Percentiles rank a stretch among this genome's conserved stretches.
phyloP scores from a whole-genome alignment of 2,329 filamentous ascomycete genomes.

The Dactylonectria estremocensis region DNA sequence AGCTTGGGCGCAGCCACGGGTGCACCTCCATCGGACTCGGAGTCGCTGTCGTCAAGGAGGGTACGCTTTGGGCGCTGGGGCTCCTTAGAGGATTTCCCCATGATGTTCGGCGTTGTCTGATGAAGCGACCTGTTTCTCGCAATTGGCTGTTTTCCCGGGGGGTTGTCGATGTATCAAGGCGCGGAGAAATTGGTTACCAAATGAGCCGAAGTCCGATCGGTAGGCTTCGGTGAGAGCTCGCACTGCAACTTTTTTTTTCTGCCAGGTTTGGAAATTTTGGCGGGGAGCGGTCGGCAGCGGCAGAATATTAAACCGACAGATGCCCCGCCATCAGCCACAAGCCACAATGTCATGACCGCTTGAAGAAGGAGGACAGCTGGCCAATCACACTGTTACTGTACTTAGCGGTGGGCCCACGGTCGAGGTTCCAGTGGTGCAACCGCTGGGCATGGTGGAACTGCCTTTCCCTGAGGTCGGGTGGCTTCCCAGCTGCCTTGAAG shows the following conservation, averaged over 20 bases:
- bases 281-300: slow-evolving; percentile 45
- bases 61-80: slow-evolving; percentile 60
- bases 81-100: slow-evolving; percentile 47
- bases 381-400: slow-evolving; percentile 30
- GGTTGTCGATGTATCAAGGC: background rate
- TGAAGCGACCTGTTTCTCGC: background rate
- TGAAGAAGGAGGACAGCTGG: background rate
- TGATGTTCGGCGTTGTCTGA: slow-evolving; percentile 6
- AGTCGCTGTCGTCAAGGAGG: slow-evolving; percentile 71
- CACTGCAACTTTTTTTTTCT: slow-evolving; percentile 50
- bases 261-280: slow-evolving; percentile 51
- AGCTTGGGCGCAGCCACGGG: slow-evolving; percentile 66
- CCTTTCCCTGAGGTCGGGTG: slow-evolving; percentile 5
- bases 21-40: slow-evolving; percentile 62
- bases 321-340: slow-evolving; percentile 30
- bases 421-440: slow-evolving; percentile 14
- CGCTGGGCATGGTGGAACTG: slow-evolving; percentile 13
- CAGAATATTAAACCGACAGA: slow-evolving; percentile 31
- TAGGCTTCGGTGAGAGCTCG: slow-evolving; percentile 38
- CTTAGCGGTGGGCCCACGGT: slow-evolving; percentile 10
- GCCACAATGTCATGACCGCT: slow-evolving; percentile 12
- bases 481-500: slow-evolving; percentile 32
- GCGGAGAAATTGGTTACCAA: slow-evolving; percentile 11
- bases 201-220: slow-evolving; percentile 5
- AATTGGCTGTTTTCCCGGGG: background rate